Conservation (phyloP, 371 early-diverging fungal species). For the Mortierella sp. region DNA sequence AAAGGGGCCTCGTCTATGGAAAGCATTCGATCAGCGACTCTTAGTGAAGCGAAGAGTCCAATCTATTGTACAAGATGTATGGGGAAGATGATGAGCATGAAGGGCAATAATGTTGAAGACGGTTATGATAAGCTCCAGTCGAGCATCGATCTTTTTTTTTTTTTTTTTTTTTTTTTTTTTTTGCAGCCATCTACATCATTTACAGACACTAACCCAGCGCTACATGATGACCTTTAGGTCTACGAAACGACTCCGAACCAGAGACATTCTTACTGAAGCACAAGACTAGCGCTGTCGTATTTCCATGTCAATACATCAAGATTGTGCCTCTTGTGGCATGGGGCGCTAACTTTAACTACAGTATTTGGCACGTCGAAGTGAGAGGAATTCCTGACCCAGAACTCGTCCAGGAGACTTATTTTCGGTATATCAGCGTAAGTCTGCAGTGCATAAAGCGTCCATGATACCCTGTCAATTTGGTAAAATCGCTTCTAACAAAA, state of each 20-base stretch:
- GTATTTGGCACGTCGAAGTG: conserved; percentile 94
- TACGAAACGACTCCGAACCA: conserved; percentile 91
- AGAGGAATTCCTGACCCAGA: conserved; percentile 77
- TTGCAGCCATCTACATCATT: background rate
- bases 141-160: background rate
- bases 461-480: no score
- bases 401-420: conserved; percentile 68
- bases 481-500: background rate
- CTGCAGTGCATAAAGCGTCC: no score
- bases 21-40: no score
- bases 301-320: conserved; percentile 90
- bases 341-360: conserved; percentile 95
- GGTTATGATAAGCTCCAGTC: no score
- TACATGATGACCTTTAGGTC: conserved; percentile 55
- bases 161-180: conserved; percentile 2
- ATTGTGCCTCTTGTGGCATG: conserved; percentile 92
- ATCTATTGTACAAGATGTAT: no score
- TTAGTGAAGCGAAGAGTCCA: no score
- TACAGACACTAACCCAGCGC: background rate
- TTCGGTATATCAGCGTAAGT: conserved; percentile 75
- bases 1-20: no score
- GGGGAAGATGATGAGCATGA: no score
- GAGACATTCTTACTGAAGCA: conserved; percentile 88
- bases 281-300: conserved; percentile 70
- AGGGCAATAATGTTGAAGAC: no score